These are phyloP conservation scores for Auricularia cornea DNA, from an alignment of 768 basidiomycete species.

Conservation along the genomic window DNA sequence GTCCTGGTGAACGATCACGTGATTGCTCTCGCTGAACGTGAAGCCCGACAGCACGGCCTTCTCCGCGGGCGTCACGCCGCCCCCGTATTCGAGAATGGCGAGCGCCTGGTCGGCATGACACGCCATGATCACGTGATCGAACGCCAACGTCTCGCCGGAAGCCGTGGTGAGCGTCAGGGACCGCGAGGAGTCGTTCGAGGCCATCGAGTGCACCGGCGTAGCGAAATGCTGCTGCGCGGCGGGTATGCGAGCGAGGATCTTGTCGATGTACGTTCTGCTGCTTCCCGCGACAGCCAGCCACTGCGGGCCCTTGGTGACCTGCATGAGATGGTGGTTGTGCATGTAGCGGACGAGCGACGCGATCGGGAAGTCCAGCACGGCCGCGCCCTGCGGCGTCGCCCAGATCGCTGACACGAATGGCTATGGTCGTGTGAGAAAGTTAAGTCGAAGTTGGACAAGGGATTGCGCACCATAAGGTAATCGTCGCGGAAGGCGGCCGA, in stretches of 20 bases:
- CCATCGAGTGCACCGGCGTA: slow-evolving; percentile 20
- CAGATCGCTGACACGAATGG: slow-evolving; percentile 31
- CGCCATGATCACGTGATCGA: slow-evolving; percentile 30
- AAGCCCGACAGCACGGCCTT: slow-evolving; percentile 23
- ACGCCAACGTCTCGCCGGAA: slow-evolving; percentile 17
- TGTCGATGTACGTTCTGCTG: slow-evolving; percentile 26
- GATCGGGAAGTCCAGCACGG: slow-evolving; percentile 28
- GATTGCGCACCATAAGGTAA: slow-evolving; percentile 24
- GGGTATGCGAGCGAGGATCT: slow-evolving; percentile 19
- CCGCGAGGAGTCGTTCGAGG: slow-evolving; percentile 1
- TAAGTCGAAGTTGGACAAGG: neutral
- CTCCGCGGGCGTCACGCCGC: slow-evolving; percentile 19
- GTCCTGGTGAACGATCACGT: slow-evolving; percentile 27
- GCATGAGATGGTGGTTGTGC: slow-evolving; percentile 29
- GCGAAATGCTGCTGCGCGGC: slow-evolving; percentile 20
- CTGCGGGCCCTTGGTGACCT: slow-evolving; percentile 23
- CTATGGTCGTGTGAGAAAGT: slow-evolving; percentile 9
- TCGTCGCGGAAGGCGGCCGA: slow-evolving; percentile 27
- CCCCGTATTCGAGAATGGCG: slow-evolving; percentile 19
- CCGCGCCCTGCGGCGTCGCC: slow-evolving; percentile 27
- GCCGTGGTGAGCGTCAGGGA: slow-evolving; percentile 19
- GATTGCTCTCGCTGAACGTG: slow-evolving; percentile 26
- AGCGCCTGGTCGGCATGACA: slow-evolving; percentile 27
- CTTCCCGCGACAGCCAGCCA: slow-evolving; percentile 29
- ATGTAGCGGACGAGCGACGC: slow-evolving; percentile 24